A percentile compares a stretch with the other conserved stretches of the same genome.
Evolutionary conservation across 352 stramenopile genomes (phyloP).

Genomic region (Phytophthora meadii): DNA sequence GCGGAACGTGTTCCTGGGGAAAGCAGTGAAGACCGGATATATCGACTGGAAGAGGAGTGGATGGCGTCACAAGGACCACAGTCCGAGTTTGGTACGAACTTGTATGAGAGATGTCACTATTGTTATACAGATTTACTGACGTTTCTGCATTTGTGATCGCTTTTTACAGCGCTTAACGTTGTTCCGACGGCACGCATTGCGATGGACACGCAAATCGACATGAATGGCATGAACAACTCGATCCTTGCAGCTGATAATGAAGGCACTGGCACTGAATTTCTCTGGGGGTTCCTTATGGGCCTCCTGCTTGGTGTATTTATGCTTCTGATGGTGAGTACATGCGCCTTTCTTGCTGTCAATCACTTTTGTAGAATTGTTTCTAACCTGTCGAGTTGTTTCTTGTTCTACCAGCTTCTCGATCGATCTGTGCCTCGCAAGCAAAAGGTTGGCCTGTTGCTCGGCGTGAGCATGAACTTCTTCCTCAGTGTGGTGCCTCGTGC

Average conservation of each 20-base stretch:
- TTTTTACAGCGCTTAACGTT: constrained; percentile 75
- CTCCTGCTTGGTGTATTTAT: constrained; percentile 90
- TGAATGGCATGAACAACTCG: constrained; percentile 84
- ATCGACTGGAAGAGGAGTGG: constrained; percentile 89
- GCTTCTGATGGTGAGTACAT: constrained; percentile 79
- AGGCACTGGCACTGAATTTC: constrained; percentile 88
- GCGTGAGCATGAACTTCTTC: constrained; percentile 92
- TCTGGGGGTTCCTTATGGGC: constrained; percentile 90
- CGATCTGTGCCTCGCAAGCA: constrained; percentile 87
- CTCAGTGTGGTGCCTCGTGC: constrained; percentile 86
- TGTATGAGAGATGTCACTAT: background rate
- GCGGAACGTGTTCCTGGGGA: constrained; percentile 76
- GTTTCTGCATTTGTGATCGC: background rate
- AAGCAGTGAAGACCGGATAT: constrained; percentile 89
- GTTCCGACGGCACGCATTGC: constrained; percentile 70
- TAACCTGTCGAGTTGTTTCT: constrained; percentile 2
- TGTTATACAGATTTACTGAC: background rate
- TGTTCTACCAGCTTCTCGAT: constrained; percentile 69
- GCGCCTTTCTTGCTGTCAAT: too few relatives aligned
- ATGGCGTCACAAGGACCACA: constrained; percentile 88
- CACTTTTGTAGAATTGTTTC: background rate
- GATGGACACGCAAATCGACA: constrained; percentile 87
- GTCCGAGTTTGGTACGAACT: constrained; percentile 81
- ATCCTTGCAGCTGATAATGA: constrained; percentile 88
- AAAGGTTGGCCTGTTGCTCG: constrained; percentile 85